Conservation (phyloP, 208 protist species). For the Wallacemonas sp. region DNA sequence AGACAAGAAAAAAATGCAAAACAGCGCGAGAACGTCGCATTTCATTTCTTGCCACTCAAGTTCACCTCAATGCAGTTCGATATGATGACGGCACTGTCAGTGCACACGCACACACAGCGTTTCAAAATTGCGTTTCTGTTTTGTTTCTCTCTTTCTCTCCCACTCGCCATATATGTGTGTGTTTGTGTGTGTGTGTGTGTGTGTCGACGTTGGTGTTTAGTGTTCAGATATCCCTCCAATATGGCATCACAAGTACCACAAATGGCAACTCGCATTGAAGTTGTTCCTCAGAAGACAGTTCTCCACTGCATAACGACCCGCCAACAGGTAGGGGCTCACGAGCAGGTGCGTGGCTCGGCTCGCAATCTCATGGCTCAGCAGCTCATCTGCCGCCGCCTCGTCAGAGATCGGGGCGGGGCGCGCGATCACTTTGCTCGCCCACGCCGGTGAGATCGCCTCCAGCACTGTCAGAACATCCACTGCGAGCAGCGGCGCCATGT, state of each 20-base stretch:
- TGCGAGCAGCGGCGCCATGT: constrained; percentile 19
- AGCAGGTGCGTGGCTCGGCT: constrained; percentile 32
- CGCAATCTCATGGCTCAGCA: constrained; percentile 44
- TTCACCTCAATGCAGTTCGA: too few species aligned
- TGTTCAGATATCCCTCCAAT: too few species aligned
- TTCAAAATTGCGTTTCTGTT: background rate
- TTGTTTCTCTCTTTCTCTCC: constrained; percentile 1
- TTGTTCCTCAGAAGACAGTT: constrained; percentile 41
- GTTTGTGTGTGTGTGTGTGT: too few species aligned
- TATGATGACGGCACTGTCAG: too few species aligned
- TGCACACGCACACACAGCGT: background rate
- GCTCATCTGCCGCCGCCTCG: constrained; percentile 18
- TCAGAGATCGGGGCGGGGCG: constrained; percentile 5
- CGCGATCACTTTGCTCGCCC: constrained; percentile 18
- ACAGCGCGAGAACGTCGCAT: too few species aligned
- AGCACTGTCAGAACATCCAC: constrained; percentile 29
- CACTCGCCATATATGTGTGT: too few species aligned
- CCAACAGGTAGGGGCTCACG: constrained; percentile 34
- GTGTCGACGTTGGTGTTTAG: too few species aligned
- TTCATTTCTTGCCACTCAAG: too few species aligned
- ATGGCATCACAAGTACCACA: constrained; percentile 60
- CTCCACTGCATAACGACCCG: constrained; percentile 52
- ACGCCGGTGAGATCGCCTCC: constrained; percentile 14
- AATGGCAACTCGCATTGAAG: constrained; percentile 17
- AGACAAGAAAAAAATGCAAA: constrained; percentile 15